These are phyloP conservation scores for Volvox africanus DNA, from an alignment of 139 green algal genomes.

Conservation along the genomic window DNA sequence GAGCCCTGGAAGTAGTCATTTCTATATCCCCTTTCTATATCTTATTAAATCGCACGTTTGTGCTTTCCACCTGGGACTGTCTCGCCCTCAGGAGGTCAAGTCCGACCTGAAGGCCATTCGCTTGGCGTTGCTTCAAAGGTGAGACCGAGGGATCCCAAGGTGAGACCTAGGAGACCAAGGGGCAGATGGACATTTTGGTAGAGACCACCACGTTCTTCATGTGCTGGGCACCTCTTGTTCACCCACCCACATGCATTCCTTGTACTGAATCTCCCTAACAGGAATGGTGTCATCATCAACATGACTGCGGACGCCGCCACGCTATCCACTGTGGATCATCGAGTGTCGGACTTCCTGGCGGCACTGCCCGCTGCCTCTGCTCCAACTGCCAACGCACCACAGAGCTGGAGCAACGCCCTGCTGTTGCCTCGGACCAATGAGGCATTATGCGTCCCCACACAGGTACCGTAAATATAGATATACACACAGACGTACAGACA, in stretches of 20 bases:
- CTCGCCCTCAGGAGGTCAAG: background rate
- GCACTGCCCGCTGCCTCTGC: constrained; percentile 73
- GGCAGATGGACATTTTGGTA: too few relatives aligned
- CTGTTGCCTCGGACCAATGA: constrained; percentile 83
- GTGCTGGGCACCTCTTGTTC: too few relatives aligned
- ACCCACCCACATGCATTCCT: too few relatives aligned
- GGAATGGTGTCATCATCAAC: constrained; percentile 92
- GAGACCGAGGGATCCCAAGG: background rate
- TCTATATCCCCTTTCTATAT: too few relatives aligned
- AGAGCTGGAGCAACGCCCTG: constrained; percentile 45
- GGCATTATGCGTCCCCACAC: constrained; percentile 94
- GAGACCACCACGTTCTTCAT: too few relatives aligned
- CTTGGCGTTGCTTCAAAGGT: constrained; percentile 78
- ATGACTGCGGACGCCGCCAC: constrained; percentile 91
- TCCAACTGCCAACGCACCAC: background rate
- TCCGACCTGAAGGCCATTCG: constrained; percentile 86
- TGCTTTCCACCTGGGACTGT: background rate
- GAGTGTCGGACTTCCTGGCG: constrained; percentile 82
- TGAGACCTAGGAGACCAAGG: too few relatives aligned
- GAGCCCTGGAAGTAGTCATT: too few relatives aligned
- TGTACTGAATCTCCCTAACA: background rate
- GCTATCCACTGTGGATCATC: constrained; percentile 69
- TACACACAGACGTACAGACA: too few relatives aligned
- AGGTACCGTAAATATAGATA: too few relatives aligned
- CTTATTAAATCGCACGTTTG: too few relatives aligned